Conservation (phyloP, 2,329 filamentous ascomycete species). For the Aspergillus felis region DNA sequence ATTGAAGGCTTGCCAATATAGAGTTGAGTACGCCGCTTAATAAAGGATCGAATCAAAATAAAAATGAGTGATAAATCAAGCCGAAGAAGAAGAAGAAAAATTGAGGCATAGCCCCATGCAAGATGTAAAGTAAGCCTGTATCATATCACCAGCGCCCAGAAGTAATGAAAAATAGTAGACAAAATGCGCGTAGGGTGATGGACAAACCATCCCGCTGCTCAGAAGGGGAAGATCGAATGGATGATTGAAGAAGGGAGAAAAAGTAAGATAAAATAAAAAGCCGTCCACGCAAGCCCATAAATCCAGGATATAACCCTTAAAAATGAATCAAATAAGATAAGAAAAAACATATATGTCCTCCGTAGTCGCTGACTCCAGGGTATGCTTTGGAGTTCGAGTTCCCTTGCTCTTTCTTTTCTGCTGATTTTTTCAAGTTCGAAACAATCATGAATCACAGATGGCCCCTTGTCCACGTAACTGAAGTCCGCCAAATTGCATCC, state of each 20-base stretch:
- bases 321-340: neutral
- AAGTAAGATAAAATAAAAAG: conserved; percentile 1
- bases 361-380: conserved; percentile 1
- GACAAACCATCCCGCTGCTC: conserved; percentile 11
- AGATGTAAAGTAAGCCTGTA: conserved; percentile 21
- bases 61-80: neutral
- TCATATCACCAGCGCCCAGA: conserved; percentile 24
- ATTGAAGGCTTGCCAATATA: neutral
- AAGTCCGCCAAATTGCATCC: conserved; percentile 1
- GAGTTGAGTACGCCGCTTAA: neutral
- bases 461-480: neutral
- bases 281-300: conserved; percentile 1
- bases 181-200: conserved; percentile 8
- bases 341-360: conserved; percentile 1
- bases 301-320: conserved; percentile 1
- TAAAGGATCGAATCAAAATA: neutral
- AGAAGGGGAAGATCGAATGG: neutral
- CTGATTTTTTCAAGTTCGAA: neutral
- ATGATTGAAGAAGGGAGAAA: neutral
- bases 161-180: conserved; percentile 18
- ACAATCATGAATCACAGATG: neutral
- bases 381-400: neutral
- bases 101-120: conserved; percentile 9
- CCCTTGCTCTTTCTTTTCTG: conserved; percentile 1
- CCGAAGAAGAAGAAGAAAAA: conserved; percentile 10